Conservation (phyloP, 108 stramenopile genomes). For the Fragilaria radians region DNA sequence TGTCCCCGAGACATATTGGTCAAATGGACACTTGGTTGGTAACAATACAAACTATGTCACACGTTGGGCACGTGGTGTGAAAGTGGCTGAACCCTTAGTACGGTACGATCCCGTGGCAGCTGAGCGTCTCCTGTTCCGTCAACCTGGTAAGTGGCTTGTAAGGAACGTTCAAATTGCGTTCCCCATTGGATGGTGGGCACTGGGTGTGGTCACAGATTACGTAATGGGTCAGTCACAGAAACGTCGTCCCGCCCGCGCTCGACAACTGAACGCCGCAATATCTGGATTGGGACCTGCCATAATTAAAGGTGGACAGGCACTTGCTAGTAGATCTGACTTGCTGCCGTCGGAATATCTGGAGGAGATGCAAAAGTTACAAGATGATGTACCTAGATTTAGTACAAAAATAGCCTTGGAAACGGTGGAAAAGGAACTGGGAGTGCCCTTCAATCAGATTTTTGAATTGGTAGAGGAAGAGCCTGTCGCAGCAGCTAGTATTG, state of each 20-base stretch:
- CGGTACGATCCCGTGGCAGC: conserved; percentile 80
- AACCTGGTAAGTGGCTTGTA: conserved; percentile 89
- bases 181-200: conserved; percentile 83
- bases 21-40: conserved; percentile 35
- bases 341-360: conserved; percentile 90
- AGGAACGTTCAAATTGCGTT: conserved; percentile 90
- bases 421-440: conserved; percentile 80
- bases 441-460: conserved; percentile 73
- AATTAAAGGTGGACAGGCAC: conserved; percentile 93
- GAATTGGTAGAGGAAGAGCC: conserved; percentile 85
- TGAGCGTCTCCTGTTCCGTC: conserved; percentile 71
- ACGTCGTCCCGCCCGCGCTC: conserved; percentile 55
- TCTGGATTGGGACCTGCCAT: conserved; percentile 87
- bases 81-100: conserved; percentile 87
- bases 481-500: conserved; percentile 73
- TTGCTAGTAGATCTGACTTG: conserved; percentile 87
- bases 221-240: conserved; percentile 25
- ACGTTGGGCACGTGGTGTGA: conserved; percentile 46
- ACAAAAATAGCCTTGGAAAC: conserved; percentile 79
- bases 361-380: conserved; percentile 93
- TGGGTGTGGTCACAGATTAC: conserved; percentile 65
- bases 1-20: conserved; percentile 36
- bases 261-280: conserved; percentile 76
- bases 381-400: conserved; percentile 86
- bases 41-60: conserved; percentile 25